Evolutionary conservation across 345 rosid genomes (phyloP), one percentile per base, ranked within the genome.

Genomic region (Leavenworthia alabamica): DNA sequence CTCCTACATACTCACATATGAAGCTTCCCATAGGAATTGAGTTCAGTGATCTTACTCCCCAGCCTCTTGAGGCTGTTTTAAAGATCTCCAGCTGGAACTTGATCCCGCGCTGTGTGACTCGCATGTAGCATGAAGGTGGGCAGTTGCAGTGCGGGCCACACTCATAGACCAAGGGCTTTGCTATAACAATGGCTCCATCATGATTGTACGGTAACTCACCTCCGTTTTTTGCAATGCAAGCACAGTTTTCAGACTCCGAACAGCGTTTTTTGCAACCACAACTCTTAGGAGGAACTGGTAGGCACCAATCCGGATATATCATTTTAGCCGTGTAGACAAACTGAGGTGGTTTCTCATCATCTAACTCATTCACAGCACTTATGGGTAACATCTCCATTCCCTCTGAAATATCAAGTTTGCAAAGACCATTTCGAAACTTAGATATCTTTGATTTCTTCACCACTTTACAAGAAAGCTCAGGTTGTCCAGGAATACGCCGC

Each of bases 1-100:
- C 92, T 26, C 97, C 97, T 3, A 60, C 63, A 56, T 90, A 90
- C 81, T 86, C 92, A 9, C 97, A 86, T 28, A 89, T 80, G 62
- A 89, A 86, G 68, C 90, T 82, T 66, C 97, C 92, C 0, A 83
- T 79, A 59, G 92, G 79, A 23, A 86, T 83, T 47, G 86, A 83
- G 72, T 73, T 77, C 28, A 78, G 70, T 11, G 90, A 83, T 73
- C 95, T 76, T 70, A 86, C 88, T 41, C 90, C 97, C 97, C 97
- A 90, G 31, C 97, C 95, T 62, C 83, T 81, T 43, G 73, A 69
- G 60, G 75, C 76, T 4, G 97, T 90, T 75, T 82, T 86, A 43
- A 90, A 90, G 50, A 85, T 65, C 67, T 90, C 97, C 11, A 86
- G 82, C 74, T 80, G 82, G 62, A 86, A 78, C 60, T 60, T 83